Base-by-base conservation (phyloP, 345 rosid species). In the Eucalyptus polyanthemos region DNA sequence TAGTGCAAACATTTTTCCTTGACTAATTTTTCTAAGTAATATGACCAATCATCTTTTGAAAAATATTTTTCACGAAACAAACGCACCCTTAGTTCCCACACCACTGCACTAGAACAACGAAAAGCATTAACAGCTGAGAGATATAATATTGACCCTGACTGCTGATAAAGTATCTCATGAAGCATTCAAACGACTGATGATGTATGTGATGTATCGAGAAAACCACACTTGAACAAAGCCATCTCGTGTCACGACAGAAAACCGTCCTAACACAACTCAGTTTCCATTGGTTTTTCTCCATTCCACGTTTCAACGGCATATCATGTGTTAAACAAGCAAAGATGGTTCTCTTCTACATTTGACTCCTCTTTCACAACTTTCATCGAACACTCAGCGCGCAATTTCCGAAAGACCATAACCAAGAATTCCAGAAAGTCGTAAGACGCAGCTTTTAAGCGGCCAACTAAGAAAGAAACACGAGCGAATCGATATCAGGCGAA, bases 1-100 rank as follows among this genome's bases (percentile, higher is more conserved):
- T 13, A 12, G 4, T 27, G 16, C 4, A 13, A 60, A 60, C 4
- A 60, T 27, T 6, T 11, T 60, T 1, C 16, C 0, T 29, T 62
- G 14, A 4, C 69, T 62, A 62, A 14, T 7, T 29, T 29, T 62
- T 29, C 72, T 4, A 14, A 29, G 34, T 2, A 4, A 62, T 29
- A 62, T 62, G 0, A 62, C 34, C 5, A 29, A 62, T 62, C 34
- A 13, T 29, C 72, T 29, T 62, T 14, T 14, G 34, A 2, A 62
- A 62, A 14, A 29, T 12, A 4, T 62, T 62, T 62, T 62, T 2
- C 0, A 3, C 3, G 0, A 29, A 62, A 6, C 10, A 4, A 62
- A 62, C 1, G 0, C 31, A 12, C 31, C 1, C 14, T 27, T 27
- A 6, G 4, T 60, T 60, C 14, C 17, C 72, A 62, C 34, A 29